Evolutionary conservation across 2,329 filamentous ascomycete genomes (phyloP).

Genomic region (Phaeosphaeriaceae sp.): DNA sequence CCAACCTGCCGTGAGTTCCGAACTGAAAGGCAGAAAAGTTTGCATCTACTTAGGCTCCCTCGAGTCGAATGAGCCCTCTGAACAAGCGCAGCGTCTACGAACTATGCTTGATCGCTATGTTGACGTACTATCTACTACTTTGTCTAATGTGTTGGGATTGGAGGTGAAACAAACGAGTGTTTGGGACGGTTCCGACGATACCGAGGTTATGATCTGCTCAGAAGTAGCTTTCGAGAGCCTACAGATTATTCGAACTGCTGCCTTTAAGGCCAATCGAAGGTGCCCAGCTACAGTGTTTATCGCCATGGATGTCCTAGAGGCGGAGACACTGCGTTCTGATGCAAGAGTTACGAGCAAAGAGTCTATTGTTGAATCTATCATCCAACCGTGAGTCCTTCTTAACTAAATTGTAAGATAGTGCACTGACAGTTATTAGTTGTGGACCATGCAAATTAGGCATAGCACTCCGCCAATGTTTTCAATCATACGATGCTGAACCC

Average conservation of each 20-base stretch:
- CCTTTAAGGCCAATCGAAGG: conserved; percentile 1
- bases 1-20: conserved; percentile 6
- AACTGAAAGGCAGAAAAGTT: conserved; percentile 17
- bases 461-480: conserved; percentile 25
- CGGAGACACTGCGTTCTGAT: conserved; percentile 33
- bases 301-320: conserved; percentile 33
- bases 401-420: neutral
- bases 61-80: neutral
- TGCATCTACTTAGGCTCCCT: conserved; percentile 18
- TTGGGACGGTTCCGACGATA: conserved; percentile 18
- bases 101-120: conserved; percentile 15
- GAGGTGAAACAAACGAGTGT: conserved; percentile 16
- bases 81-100: neutral
- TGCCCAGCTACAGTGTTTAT: conserved; percentile 32
- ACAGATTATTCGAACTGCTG: conserved; percentile 15
- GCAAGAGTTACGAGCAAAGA: conserved; percentile 23
- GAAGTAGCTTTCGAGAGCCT: conserved; percentile 34
- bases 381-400: conserved; percentile 31
- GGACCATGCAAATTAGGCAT: conserved; percentile 34
- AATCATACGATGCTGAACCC: conserved; percentile 18
- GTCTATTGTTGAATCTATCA: conserved; percentile 34
- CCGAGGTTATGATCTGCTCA: conserved; percentile 34
- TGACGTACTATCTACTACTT: conserved; percentile 16
- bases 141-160: conserved; percentile 24
- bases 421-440: conserved; percentile 16